Evolutionary conservation across 495 filamentous ascomycete species (phyloP), one percentile per base, ranked within the genome.

Genomic region (Talaromyces nanjingensis): DNA sequence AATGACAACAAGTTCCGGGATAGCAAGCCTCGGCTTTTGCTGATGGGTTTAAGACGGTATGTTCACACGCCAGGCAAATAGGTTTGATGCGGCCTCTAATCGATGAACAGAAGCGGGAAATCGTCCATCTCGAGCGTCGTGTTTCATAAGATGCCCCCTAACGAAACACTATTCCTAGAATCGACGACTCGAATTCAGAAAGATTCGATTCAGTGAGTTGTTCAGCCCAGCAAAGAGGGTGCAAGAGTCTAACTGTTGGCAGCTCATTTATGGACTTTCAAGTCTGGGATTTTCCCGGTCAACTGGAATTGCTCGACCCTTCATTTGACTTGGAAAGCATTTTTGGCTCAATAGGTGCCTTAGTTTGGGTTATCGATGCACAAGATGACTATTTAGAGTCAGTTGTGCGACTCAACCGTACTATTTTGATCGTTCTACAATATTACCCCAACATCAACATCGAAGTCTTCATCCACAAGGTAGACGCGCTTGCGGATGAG

Each of bases 211-310:
- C 91, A 92, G 92, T 96, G 70, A 77, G 87, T 75, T 20, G 22
- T 34, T 34, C 1, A 5, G 6, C 27, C 14, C 9, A 12, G n/a
- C 12, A 18, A 29, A 11, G 6, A n/a, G 18, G 5, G 24, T 8
- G 24, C 20, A 24, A 7, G 14, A 4, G 27, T 45, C 63, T 64
- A 64, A 64, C 34, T 16, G 2, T 29, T 11, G 29, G 45, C 63
- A 96, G 93, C 70, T 97, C 93, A 6, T 97, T 98, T 68, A 96
- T 98, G 92, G 92, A 97, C 69, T 96, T 98, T 70, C 93, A 98
- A 71, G 90, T 97, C 33, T 96, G 91, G 91, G 94, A 98, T 70
- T 91, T 98, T 61, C 94, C 96, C 0, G 92, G 93, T 29, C 92
- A 97, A 72, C 84, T 98, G 60, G 89, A 97, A 73, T 91, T 92